Percentiles rank a stretch among this genome's conserved stretches.
These are phyloP conservation scores for Epichloe aotearoae DNA, from an alignment of 2,329 filamentous ascomycete genomes.

Conservation along the genomic window DNA sequence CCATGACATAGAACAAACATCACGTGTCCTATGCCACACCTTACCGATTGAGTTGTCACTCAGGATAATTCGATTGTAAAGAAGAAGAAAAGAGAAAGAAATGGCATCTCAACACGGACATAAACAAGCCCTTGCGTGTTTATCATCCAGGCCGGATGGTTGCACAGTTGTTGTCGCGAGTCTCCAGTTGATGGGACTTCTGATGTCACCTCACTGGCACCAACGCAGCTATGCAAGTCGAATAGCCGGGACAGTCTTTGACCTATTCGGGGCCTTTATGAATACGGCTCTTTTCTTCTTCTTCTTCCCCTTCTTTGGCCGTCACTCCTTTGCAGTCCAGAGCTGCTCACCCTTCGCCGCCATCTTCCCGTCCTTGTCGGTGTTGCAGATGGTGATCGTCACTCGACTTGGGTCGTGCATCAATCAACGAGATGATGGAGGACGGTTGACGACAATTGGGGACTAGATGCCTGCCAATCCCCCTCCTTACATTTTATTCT, in stretches of 20 bases:
- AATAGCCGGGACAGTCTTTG: neutral
- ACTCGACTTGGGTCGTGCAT: slow-evolving; percentile 1
- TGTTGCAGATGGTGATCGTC: neutral
- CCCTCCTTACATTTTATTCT: neutral
- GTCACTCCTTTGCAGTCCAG: neutral
- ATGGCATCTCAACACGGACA: slow-evolving; percentile 1
- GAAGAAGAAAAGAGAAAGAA: neutral
- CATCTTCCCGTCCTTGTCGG: neutral
- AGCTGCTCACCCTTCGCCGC: neutral
- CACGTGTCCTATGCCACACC: slow-evolving; percentile 6
- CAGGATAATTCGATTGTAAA: slow-evolving; percentile 6
- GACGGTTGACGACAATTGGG: neutral
- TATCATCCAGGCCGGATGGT: neutral
- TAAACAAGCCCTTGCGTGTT: neutral
- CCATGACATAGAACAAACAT: slow-evolving; percentile 6
- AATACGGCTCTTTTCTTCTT: neutral
- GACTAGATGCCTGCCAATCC: neutral
- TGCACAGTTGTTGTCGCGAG: neutral
- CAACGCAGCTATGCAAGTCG: neutral
- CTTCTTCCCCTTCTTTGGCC: neutral
- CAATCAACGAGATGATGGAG: neutral
- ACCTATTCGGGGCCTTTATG: neutral
- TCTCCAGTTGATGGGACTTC: slow-evolving; percentile 1
- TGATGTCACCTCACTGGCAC: slow-evolving; percentile 2
- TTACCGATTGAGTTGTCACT: neutral